Evolutionary conservation across 192 early-diverging fungal genomes (phyloP), one percentile per base, ranked within the genome.

Genomic region (Linderina pennispora): DNA sequence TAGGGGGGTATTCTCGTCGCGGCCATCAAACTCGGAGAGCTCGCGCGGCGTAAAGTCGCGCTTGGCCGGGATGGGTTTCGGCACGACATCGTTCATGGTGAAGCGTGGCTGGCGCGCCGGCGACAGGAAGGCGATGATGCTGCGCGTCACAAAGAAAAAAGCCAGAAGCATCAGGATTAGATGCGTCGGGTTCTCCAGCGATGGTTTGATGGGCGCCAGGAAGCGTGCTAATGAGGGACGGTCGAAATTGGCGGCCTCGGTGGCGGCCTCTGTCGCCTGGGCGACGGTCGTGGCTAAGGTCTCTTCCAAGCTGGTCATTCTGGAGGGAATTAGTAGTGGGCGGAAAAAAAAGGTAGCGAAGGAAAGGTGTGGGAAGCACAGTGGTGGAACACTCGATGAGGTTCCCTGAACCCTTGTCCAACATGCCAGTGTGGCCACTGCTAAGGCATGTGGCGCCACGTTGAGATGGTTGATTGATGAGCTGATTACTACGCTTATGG

Each of bases 11-110:
- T 21, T 26, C 23, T 58, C 53, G 55, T 70, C 71, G 25, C 62
- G 55, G 15, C 94, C 94, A 46, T 91, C 78, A 58, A 79, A 91
- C 28, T 77, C 76, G 2, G 70, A 47, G 10, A 97, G 66, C 41
- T 91, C 84, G 32, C 71, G 69, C 13, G 89, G 89, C 7, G 89
- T 92, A 49, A 82, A 97, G 48, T 87, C 71, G 36, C 72, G 66
- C 33, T 70, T 62, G 23, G 66, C 50, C 6, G 55, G 54, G 3
- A 62, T 46, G 9, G 15, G 25, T 31, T 21, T 17, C 24, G n/a
- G 21, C 18, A 17, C 38, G n/a, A 70, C 54, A 23, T 33, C 50
- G 43, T 20, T 25, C 66, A 70, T 70, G 23, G 55, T 40, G 33
- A 70, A 70, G 20, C 23, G 45, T 39, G 55, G 48, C 19, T 53